Evolutionary conservation across 805 yeast species (phyloP).

Genomic region (Candida silvatica): DNA sequence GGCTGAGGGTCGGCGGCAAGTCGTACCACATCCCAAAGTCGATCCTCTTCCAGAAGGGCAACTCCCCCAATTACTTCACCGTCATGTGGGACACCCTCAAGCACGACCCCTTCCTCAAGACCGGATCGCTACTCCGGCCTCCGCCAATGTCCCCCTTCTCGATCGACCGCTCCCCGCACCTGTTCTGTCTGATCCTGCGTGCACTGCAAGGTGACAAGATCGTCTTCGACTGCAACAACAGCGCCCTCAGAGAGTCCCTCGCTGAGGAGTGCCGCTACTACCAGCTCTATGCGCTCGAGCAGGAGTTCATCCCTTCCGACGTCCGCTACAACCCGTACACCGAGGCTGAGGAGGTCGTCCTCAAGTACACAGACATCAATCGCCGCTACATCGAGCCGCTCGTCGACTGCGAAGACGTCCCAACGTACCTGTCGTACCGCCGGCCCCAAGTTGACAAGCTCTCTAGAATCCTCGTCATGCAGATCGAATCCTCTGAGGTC

Average conservation of each 20-base stretch:
- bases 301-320: conserved; percentile 46
- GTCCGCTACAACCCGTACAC: conserved; percentile 45
- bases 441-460: too few species aligned
- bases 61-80: conserved; percentile 70
- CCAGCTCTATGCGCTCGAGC: conserved; percentile 68
- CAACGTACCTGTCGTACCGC: too few species aligned
- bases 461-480: conserved; percentile 33
- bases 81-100: conserved; percentile 47
- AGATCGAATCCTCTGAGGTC: conserved; percentile 27
- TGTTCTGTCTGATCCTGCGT: conserved; percentile 48
- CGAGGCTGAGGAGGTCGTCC: conserved; percentile 44
- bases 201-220: conserved; percentile 47
- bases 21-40: conserved; percentile 52
- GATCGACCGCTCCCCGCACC: conserved; percentile 39
- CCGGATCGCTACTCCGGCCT: conserved; percentile 51
- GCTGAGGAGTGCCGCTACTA: conserved; percentile 70
- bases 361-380: conserved; percentile 40
- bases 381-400: too few species aligned
- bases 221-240: conserved; percentile 35
- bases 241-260: conserved; percentile 49
- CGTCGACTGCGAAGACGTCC: too few species aligned
- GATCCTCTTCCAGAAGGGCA: conserved; percentile 52
- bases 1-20: conserved; percentile 49
- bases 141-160: conserved; percentile 63
- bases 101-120: conserved; percentile 32